Evolutionary conservation across 2,329 filamentous ascomycete species (phyloP), one percentile per base, ranked within the genome.

Genomic region (Claviceps sp.): DNA sequence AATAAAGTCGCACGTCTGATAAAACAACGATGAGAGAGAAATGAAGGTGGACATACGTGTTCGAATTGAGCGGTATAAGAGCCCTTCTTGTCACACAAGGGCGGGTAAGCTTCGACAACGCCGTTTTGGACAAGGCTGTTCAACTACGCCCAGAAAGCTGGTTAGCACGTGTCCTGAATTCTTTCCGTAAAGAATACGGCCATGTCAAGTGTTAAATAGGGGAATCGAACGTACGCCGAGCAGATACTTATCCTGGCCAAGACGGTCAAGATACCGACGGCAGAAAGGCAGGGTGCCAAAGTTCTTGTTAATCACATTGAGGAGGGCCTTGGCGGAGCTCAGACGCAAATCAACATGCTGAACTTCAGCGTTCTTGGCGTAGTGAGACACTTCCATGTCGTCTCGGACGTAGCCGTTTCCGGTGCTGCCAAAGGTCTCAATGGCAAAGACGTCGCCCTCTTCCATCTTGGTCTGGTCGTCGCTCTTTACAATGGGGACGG

Each of bases 201-300:
- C 30, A 34, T 34, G 30, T 11, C 9, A 34, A 34, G 30, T 34
- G 30, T 34, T 34, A 11, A 20, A 14, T 5, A 8, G 41, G 16
- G 7, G 6, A 13, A 9, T 26, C 11, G 4, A 16, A 20, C 82
- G 67, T 73, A 91, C 87, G 46, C 90, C 90, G 7, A 95, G 76
- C 40, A 95, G 78, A 65, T 97, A 96, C 69, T 95, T 95, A 55
- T 96, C 89, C 67, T 94, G 87, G 26, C 91, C 90, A n/a, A 96
- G 70, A 51, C 90, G 84, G 70, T 96, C 90, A 54, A 97, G 75
- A 66, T 95, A 96, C 59, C 90, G 82, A 57, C 90, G 78, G 68
- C 89, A 95, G 69, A 89, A 97, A 2, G 89, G 89, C 59, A 97
- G 70, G 1, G 89, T 95, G 58, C 89, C 88, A 67, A 96, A 97